Conservation (phyloP, 2,329 filamentous ascomycete genomes). For the Pyricularia pennisetigena region DNA sequence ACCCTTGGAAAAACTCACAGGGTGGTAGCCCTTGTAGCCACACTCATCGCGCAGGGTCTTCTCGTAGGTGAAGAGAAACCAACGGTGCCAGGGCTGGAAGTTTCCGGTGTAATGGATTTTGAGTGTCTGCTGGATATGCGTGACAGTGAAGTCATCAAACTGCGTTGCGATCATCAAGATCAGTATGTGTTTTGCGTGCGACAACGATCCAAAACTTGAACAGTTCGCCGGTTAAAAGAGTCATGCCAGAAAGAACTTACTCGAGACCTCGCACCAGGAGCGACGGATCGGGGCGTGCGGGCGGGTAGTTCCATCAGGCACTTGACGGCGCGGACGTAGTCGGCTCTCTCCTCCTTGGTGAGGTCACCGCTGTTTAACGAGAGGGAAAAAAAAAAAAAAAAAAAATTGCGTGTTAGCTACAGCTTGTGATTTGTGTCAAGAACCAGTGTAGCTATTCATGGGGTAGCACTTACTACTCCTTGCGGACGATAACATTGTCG, state of each 20-base stretch:
- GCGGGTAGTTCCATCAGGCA: constrained; percentile 24
- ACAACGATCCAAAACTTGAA: no score
- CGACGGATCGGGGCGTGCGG: constrained; percentile 16
- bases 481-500: constrained; percentile 16
- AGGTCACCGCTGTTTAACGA: constrained; percentile 20
- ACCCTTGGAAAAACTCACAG: no score
- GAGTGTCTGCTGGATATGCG: constrained; percentile 36
- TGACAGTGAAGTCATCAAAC: constrained; percentile 37
- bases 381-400: no score
- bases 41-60: constrained; percentile 21
- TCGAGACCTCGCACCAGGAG: constrained; percentile 24
- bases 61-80: constrained; percentile 19
- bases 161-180: neutral
- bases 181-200: neutral
- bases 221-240: neutral
- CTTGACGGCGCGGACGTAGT: constrained; percentile 26
- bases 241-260: neutral
- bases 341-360: constrained; percentile 19
- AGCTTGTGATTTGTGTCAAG: neutral
- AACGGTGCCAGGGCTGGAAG: constrained; percentile 21
- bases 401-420: neutral
- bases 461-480: constrained; percentile 17
- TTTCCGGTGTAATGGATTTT: constrained; percentile 29
- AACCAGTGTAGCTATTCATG: no score
- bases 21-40: constrained; percentile 27